Evolutionary conservation across 2,329 filamentous ascomycete species (phyloP).

Genomic region (Blastomyces gilchristii): DNA sequence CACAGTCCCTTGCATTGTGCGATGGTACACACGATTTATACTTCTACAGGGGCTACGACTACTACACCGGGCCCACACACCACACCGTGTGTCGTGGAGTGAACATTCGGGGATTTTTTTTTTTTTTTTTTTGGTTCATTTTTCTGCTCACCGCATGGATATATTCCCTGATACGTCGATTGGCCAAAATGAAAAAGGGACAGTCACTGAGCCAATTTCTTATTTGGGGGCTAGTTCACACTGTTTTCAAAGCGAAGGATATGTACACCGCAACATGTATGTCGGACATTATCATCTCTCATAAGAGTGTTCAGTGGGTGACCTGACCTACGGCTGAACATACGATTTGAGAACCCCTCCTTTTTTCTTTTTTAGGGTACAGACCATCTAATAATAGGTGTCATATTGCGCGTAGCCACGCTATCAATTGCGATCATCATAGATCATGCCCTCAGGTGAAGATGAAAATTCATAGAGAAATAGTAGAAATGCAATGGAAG

Average conservation of each 20-base stretch:
- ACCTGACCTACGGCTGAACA: not conserved
- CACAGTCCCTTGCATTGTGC: conserved; percentile 5
- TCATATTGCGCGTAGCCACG: not conserved
- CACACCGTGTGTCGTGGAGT: not conserved
- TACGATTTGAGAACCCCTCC: not conserved
- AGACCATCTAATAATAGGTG: not conserved
- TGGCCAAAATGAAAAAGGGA: not conserved
- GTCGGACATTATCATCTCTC: not conserved
- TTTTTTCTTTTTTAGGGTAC: not conserved
- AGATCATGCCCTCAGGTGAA: not conserved
- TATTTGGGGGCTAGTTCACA: not conserved
- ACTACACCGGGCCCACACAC: not conserved
- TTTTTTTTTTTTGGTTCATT: not conserved
- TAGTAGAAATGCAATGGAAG: not conserved
- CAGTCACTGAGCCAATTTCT: not conserved
- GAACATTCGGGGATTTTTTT: not conserved
- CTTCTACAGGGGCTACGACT: not conserved
- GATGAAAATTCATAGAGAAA: not conserved
- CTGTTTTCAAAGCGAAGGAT: not conserved
- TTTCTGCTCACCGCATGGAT: conserved; percentile 3
- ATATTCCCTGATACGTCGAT: not conserved
- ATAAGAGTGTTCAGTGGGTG: not conserved
- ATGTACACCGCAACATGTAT: not conserved
- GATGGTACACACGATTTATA: not conserved
- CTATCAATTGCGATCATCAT: not conserved